Base-by-base conservation (phyloP, 352 stramenopile species). In the Phytopythium litorale region DNA sequence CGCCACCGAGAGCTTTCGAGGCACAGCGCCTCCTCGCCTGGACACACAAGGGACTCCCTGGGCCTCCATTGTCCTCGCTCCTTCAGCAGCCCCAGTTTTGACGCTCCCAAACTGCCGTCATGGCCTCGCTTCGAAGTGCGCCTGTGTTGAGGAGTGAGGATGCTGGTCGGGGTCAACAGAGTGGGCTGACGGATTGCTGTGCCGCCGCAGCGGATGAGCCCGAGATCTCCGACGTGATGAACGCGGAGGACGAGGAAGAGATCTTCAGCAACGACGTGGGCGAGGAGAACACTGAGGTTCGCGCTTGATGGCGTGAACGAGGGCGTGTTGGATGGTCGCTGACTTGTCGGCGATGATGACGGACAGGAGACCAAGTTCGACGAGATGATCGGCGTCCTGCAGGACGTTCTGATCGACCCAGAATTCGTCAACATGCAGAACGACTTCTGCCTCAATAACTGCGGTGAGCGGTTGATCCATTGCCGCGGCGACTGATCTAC, bases 401-500 rank as follows among this genome's bases (percentile, higher is more conserved):
- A 92, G 49, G 79, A 95, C 51, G 75, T 92, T 18, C 68, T 95
- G 21, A 90, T 91, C 33, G 84, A 92, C 58, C 81, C 82, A 0
- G 73, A 87, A 32, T 95, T 95, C 64, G 81, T 93, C 30, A 68
- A 84, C 52, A 71, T 93, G 58, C 83, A 92, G 60, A 87, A 70
- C 53, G 78, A 89, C 28, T 95, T 94, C 38, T 92, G 84, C 52
- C 66, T 86, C 62, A 76, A 84, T 40, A 84, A 93, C 57, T 94
- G 86, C 58, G 84, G 84, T 95, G 72, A 12, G 61, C 13, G 37
- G 25, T 28, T 42, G 3, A 15, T 16, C 5, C 37, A 42, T 42
- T 42, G 37, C 37, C 37, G 16, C 16, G 37, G 13, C 38, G 4
- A 15, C 38, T 7, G 38, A 15, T n/a, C 15, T 15, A 45, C 15